These are phyloP conservation scores for Calophaca sinica DNA, from an alignment of 306 rosid species.

Conservation along the genomic window DNA sequence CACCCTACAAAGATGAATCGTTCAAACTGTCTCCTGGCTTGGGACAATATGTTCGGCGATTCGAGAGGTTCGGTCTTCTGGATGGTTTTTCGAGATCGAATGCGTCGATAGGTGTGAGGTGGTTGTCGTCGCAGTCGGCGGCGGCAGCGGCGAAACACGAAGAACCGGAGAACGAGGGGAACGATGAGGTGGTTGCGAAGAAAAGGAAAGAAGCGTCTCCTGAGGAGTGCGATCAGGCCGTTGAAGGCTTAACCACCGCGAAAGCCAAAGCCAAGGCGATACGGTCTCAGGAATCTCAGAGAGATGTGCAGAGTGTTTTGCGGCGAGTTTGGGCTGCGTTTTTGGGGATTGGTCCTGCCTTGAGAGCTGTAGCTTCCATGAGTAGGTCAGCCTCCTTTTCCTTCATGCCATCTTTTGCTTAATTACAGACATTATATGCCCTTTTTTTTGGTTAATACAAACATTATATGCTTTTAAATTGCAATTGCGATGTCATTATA, in stretches of 20 bases:
- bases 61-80: conserved; percentile 30
- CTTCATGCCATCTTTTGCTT: background rate
- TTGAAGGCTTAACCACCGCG: conserved; percentile 77
- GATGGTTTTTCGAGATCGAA: conserved; percentile 33
- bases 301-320: conserved; percentile 50
- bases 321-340: conserved; percentile 61
- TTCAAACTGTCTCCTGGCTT: conserved; percentile 40
- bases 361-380: conserved; percentile 81
- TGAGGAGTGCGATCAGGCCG: conserved; percentile 95
- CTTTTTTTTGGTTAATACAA: background rate
- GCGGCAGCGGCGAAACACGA: conserved; percentile 56
- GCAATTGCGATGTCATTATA: background rate
- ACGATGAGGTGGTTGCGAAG: conserved; percentile 52
- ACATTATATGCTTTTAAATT: background rate
- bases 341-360: conserved; percentile 86
- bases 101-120: conserved; percentile 48
- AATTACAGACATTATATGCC: background rate
- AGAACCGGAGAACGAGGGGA: conserved; percentile 53
- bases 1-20: conserved; percentile 28
- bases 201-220: conserved; percentile 87
- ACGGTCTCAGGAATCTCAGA: conserved; percentile 66
- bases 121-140: conserved; percentile 56
- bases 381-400: conserved; percentile 66
- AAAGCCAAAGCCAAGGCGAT: conserved; percentile 94
- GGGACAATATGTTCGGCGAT: conserved; percentile 35